These are phyloP conservation scores for Solanum ossicruentum DNA, from an alignment of 257 asterid genomes.

Conservation along the genomic window DNA sequence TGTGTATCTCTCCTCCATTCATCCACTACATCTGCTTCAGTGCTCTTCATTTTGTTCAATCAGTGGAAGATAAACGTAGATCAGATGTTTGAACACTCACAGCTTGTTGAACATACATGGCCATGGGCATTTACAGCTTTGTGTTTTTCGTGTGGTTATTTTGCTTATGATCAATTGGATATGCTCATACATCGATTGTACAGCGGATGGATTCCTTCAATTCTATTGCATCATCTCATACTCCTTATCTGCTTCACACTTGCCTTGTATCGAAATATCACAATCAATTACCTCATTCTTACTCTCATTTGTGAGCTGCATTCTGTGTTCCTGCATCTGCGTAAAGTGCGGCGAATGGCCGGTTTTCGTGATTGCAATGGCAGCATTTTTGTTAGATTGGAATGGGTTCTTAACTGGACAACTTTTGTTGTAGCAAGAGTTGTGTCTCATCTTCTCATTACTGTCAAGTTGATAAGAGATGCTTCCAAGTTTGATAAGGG, in stretches of 20 bases:
- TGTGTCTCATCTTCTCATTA: slow-evolving; percentile 55
- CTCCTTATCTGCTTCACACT: slow-evolving; percentile 86
- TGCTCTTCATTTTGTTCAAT: slow-evolving; percentile 41
- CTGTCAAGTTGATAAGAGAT: slow-evolving; percentile 56
- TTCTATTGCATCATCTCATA: slow-evolving; percentile 70
- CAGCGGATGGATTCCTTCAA: slow-evolving; percentile 69
- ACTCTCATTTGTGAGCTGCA: slow-evolving; percentile 91
- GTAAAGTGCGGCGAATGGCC: slow-evolving; percentile 73
- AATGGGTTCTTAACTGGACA: slow-evolving; percentile 75
- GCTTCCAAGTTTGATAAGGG: slow-evolving; percentile 67
- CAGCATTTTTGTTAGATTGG: slow-evolving; percentile 48
- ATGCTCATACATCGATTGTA: slow-evolving; percentile 60
- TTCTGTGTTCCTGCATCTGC: slow-evolving; percentile 49
- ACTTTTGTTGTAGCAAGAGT: slow-evolving; percentile 49
- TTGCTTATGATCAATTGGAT: slow-evolving; percentile 94
- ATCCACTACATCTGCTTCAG: slow-evolving; percentile 55
- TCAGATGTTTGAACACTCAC: slow-evolving; percentile 63
- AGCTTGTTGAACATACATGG: slow-evolving; percentile 68
- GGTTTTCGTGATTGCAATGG: slow-evolving; percentile 45
- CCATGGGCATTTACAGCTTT: slow-evolving; percentile 61
- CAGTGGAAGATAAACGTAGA: slow-evolving; percentile 25
- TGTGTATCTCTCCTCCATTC: slow-evolving; percentile 89
- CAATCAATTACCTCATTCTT: slow-evolving; percentile 91
- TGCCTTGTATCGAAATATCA: slow-evolving; percentile 64
- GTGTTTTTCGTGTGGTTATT: slow-evolving; percentile 80